These are phyloP conservation scores for Boletus bicolor DNA, from an alignment of 768 basidiomycete genomes.

Conservation along the genomic window DNA sequence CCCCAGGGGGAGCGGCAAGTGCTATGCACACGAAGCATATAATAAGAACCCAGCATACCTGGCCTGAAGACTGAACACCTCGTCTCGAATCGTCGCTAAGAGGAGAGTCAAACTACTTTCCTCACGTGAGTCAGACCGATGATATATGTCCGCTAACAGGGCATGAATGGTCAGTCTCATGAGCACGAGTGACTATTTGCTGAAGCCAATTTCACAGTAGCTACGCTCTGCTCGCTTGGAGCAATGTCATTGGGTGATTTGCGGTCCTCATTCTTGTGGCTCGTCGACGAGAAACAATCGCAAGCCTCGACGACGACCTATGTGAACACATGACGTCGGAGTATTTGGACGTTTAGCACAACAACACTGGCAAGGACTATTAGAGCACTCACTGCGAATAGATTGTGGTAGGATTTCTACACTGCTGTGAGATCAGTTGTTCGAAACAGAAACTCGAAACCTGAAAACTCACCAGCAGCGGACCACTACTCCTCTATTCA, in stretches of 20 bases:
- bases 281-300: not conserved
- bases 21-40: not conserved
- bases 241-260: not conserved
- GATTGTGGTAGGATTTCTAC: not conserved
- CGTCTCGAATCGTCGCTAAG: not conserved
- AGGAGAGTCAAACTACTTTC: not conserved
- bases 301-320: not conserved
- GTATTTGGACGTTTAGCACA: not conserved
- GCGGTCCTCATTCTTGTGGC: not conserved
- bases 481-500: not conserved
- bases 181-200: not conserved
- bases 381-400: not conserved
- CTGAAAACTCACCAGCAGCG: not conserved
- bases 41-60: not conserved
- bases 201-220: not conserved
- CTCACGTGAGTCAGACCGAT: not conserved
- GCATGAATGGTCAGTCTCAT: not conserved
- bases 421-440: not conserved
- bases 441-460: not conserved
- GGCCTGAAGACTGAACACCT: not conserved
- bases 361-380: not conserved
- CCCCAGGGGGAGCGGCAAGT: not conserved
- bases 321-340: not conserved
- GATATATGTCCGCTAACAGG: not conserved
- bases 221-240: not conserved